Percentiles rank a stretch among this genome's conserved stretches.
Evolutionary conservation across 2,329 filamentous ascomycete species (phyloP).

Genomic region (Bertia moriformis): DNA sequence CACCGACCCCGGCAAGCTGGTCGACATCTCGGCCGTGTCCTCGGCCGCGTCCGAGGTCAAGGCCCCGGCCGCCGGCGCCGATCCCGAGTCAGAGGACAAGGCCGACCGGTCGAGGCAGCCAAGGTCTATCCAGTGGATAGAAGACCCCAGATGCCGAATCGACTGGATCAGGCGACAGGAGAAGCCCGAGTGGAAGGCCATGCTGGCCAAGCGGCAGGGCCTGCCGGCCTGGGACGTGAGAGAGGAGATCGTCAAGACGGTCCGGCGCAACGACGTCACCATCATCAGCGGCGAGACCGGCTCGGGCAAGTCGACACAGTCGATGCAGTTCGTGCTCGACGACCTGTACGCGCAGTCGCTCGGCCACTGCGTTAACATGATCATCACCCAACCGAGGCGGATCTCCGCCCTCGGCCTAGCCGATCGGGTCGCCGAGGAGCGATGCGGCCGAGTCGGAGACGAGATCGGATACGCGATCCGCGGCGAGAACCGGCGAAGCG

Average conservation of each 20-base stretch:
- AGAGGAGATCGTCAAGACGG: conserved; percentile 61
- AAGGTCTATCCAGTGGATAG: conserved; percentile 48
- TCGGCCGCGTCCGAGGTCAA: conserved; percentile 47
- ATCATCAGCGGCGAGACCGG: conserved; percentile 96
- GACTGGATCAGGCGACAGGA: conserved; percentile 59
- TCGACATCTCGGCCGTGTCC: conserved; percentile 69
- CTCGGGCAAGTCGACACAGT: conserved; percentile 92
- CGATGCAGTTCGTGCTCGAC: conserved; percentile 88
- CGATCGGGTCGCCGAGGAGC: conserved; percentile 85
- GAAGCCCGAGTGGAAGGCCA: conserved; percentile 52
- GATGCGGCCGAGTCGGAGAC: conserved; percentile 66
- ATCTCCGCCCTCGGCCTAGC: conserved; percentile 90
- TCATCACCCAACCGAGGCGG: conserved; percentile 87
- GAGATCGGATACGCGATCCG: conserved; percentile 88
- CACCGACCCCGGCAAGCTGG: conserved; percentile 66
- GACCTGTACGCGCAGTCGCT: conserved; percentile 67
- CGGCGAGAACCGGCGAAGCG: conserved; percentile 67
- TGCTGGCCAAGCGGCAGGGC: conserved; percentile 57
- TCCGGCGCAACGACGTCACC: conserved; percentile 69
- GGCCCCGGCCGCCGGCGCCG: conserved; percentile 7
- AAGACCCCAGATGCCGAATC: conserved; percentile 42
- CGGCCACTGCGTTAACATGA: conserved; percentile 69
- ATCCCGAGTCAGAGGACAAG: conserved; percentile 12
- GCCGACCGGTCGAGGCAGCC: conserved; percentile 33
- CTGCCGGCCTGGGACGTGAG: conserved; percentile 80